phyloP scores from a whole-genome alignment of 164 flowering plant species.

The Vitis vinifera region ASM3070453v1 NC_081822.1:30244001-30244500 shows the following conservation, averaged over 20 bases:
- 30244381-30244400: slow-evolving; percentile 45
- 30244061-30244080: slow-evolving; percentile 30
- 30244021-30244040: not conserved
- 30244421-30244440: slow-evolving; percentile 87
- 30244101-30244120: slow-evolving; percentile 6
- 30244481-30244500: slow-evolving; percentile 54
- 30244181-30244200: slow-evolving; percentile 9
- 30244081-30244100: slow-evolving; percentile 6
- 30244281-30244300: slow-evolving; percentile 1
- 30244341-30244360: not conserved
- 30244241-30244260: slow-evolving; percentile 1
- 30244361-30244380: not conserved
- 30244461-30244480: slow-evolving; percentile 74
- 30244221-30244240: slow-evolving; percentile 11
- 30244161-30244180: no score
- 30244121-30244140: slow-evolving; percentile 4
- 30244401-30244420: slow-evolving; percentile 82
- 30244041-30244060: slow-evolving; percentile 12
- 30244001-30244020: no score
- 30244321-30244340: slow-evolving; percentile 10
- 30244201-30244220: slow-evolving; percentile 5
- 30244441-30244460: slow-evolving; percentile 71
- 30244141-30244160: slow-evolving; percentile 1
- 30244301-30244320: slow-evolving; percentile 16
- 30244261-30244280: slow-evolving; percentile 4